Percentiles rank a stretch among this genome's conserved stretches.
Evolutionary conservation across 1,284 basidiomycete species (phyloP).

Genomic region (Microbotryum violaceum): DNA sequence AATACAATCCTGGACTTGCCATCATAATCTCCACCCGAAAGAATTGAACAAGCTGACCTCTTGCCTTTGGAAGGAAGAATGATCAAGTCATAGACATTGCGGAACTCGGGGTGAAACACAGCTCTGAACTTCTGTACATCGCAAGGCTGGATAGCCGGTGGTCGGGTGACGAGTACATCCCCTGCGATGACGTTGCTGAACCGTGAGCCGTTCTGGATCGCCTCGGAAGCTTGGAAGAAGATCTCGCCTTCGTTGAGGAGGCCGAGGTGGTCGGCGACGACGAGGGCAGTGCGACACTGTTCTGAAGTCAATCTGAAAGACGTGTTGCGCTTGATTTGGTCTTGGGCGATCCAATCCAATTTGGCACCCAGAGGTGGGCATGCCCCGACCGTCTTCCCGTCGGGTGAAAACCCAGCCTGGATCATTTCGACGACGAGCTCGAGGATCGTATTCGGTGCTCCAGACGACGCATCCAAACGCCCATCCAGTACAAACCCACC

Average conservation of each 20-base stretch:
- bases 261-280: conserved; percentile 29
- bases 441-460: conserved; percentile 30
- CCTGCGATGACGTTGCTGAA: conserved; percentile 27
- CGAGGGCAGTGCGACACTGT: conserved; percentile 15
- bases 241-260: conserved; percentile 34
- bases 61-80: conserved; percentile 34
- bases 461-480: conserved; percentile 27
- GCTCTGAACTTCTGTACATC: conserved; percentile 36
- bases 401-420: conserved; percentile 32
- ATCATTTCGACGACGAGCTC: conserved; percentile 37
- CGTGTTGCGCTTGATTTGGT: conserved; percentile 1
- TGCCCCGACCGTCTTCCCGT: conserved; percentile 1
- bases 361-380: conserved; percentile 27
- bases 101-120: conserved; percentile 31
- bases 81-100: conserved; percentile 32
- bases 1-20: conserved; percentile 9
- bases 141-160: conserved; percentile 36
- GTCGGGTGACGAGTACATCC: conserved; percentile 33
- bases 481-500: conserved; percentile 15
- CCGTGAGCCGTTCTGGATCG: conserved; percentile 17
- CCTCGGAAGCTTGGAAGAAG: conserved; percentile 33
- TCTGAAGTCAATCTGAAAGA: conserved; percentile 16
- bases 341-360: neutral
- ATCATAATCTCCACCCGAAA: conserved; percentile 38
- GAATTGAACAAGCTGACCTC: conserved; percentile 30